A percentile compares a stretch with the other conserved stretches of the same genome.
Evolutionary conservation across 495 filamentous ascomycete species (phyloP).

Genomic region (Polyplosphaeria fusca): DNA sequence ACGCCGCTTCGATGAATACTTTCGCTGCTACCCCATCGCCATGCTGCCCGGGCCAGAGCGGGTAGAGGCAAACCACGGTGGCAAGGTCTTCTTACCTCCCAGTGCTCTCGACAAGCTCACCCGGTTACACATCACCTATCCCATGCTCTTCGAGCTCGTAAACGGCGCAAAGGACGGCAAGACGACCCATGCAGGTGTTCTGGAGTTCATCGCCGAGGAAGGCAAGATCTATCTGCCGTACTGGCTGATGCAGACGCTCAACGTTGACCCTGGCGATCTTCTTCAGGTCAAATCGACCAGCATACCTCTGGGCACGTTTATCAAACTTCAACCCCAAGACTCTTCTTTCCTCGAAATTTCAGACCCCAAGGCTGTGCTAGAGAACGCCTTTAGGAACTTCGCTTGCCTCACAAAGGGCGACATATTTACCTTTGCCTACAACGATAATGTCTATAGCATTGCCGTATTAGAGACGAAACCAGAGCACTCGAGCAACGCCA

Average conservation of each 20-base stretch:
- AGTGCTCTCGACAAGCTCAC: constrained; percentile 95
- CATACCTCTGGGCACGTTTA: constrained; percentile 79
- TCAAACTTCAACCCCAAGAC: constrained; percentile 93
- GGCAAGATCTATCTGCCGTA: constrained; percentile 92
- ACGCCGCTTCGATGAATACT: constrained; percentile 93
- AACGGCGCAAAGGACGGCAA: constrained; percentile 71
- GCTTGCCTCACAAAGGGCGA: constrained; percentile 88
- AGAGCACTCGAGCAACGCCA: constrained; percentile 66
- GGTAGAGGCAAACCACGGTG: constrained; percentile 88
- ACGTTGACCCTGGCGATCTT: constrained; percentile 85
- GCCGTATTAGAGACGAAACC: constrained; percentile 92
- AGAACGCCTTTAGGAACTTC: constrained; percentile 93
- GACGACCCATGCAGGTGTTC: constrained; percentile 85
- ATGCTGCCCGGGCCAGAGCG: constrained; percentile 94
- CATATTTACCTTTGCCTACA: constrained; percentile 91
- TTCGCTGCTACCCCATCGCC: constrained; percentile 87
- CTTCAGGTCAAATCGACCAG: constrained; percentile 93
- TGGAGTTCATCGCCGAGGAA: constrained; percentile 97
- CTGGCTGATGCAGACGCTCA: constrained; percentile 94
- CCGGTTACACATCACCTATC: constrained; percentile 93
- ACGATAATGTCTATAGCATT: constrained; percentile 87
- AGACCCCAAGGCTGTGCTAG: constrained; percentile 96
- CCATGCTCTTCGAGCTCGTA: constrained; percentile 90
- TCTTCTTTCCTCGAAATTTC: constrained; percentile 90
- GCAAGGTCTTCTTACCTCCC: constrained; percentile 94